Conservation (phyloP, 345 rosid genomes). For the Boechera divaricarpa region DNA sequence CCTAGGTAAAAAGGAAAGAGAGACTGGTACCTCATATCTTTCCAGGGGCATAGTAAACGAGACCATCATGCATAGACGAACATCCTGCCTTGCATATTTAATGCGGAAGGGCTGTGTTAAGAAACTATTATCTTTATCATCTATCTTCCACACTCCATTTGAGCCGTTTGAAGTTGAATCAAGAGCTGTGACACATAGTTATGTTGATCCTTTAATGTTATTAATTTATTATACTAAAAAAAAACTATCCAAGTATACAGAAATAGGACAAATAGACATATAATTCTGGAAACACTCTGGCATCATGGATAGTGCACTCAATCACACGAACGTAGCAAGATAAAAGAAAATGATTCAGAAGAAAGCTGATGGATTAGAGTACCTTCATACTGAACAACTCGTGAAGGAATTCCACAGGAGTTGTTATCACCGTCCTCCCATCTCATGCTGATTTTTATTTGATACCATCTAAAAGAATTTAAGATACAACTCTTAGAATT, state of each 20-base stretch:
- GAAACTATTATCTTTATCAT: constrained; percentile 87
- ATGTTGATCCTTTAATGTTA: constrained; percentile 10
- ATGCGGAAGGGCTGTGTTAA: constrained; percentile 89
- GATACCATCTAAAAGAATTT: constrained; percentile 75
- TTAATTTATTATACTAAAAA: not conserved
- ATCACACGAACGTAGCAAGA: not conserved
- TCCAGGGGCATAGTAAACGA: constrained; percentile 72
- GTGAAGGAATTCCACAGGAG: constrained; percentile 69
- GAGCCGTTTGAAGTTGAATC: constrained; percentile 64
- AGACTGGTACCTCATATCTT: constrained; percentile 62
- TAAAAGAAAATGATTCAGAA: not conserved
- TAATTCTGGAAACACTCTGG: not conserved
- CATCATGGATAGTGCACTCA: not conserved
- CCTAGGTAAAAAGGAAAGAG: not conserved
- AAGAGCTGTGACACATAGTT: constrained; percentile 60
- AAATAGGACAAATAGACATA: not conserved
- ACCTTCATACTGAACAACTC: constrained; percentile 98
- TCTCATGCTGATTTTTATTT: constrained; percentile 80
- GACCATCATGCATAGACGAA: constrained; percentile 76
- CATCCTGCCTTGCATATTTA: constrained; percentile 94
- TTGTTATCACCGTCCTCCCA: constrained; percentile 72
- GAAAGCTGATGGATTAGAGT: constrained; percentile 26
- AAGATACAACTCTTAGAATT: not conserved
- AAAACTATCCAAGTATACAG: constrained; percentile 1
- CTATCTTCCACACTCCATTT: constrained; percentile 86